Conservation (phyloP, 768 basidiomycete species). For the Suillus bovinus region DNA sequence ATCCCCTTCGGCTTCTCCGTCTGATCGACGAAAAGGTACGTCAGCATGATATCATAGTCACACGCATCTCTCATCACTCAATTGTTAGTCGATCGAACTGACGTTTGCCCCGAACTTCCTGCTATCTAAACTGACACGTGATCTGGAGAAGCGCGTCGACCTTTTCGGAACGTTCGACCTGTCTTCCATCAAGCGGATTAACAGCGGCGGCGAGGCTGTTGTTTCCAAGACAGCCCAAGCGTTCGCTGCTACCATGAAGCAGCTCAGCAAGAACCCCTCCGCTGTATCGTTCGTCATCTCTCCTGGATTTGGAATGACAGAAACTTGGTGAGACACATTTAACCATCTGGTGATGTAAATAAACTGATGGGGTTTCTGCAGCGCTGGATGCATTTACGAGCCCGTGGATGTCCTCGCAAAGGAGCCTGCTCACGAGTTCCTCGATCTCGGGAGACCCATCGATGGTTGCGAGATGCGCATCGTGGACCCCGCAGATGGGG, state of each 20-base stretch:
- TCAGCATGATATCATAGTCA: too few relatives aligned
- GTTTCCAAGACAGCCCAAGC: too few relatives aligned
- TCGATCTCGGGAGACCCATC: constrained; percentile 36
- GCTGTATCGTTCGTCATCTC: constrained; percentile 14
- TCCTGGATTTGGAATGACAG: constrained; percentile 44
- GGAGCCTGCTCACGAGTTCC: constrained; percentile 31
- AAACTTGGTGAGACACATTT: constrained; percentile 34
- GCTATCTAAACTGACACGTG: constrained; percentile 38
- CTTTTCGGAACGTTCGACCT: constrained; percentile 34
- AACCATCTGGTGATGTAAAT: too few relatives aligned
- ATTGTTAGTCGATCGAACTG: constrained; percentile 28
- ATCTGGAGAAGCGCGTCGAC: constrained; percentile 26
- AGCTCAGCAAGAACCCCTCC: constrained; percentile 21
- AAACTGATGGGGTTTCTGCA: constrained; percentile 1
- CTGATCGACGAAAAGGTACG: constrained; percentile 38
- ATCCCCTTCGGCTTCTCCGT: constrained; percentile 23
- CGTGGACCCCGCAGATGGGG: constrained; percentile 30
- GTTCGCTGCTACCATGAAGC: too few relatives aligned
- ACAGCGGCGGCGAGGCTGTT: constrained; percentile 42
- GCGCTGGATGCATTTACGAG: constrained; percentile 43
- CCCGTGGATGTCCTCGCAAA: constrained; percentile 24
- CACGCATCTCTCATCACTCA: constrained; percentile 9
- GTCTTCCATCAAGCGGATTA: constrained; percentile 34
- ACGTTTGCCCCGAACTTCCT: constrained; percentile 45
- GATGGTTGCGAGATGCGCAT: constrained; percentile 37